phyloP scores from a whole-genome alignment of 2,329 filamentous ascomycete genomes.

The Talaromyces amestolkiae region DNA sequence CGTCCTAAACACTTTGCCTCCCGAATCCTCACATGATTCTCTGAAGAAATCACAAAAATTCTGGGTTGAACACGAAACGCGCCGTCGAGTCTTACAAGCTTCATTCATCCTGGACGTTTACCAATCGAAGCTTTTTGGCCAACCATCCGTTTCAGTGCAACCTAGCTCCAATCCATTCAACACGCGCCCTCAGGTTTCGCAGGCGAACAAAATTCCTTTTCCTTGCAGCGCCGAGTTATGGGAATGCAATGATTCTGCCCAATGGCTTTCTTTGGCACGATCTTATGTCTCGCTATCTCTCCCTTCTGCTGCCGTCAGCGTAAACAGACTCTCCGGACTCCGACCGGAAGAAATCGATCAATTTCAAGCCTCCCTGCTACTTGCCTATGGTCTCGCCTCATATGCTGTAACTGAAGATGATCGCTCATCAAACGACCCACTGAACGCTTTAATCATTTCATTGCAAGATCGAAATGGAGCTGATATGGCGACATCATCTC shows the following conservation, averaged over 20 bases:
- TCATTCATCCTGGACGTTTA: constrained; percentile 35
- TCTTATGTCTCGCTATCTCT: constrained; percentile 21
- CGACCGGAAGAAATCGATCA: constrained; percentile 21
- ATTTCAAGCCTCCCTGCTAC: constrained; percentile 27
- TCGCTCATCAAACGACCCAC: constrained; percentile 12
- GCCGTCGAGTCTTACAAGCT: constrained; percentile 35
- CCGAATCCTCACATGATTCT: constrained; percentile 24
- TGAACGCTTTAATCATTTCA: constrained; percentile 19
- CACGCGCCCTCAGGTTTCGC: constrained; percentile 17
- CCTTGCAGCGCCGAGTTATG: constrained; percentile 34
- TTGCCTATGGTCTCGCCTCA: constrained; percentile 23
- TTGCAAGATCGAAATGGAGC: constrained; percentile 10
- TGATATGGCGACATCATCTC: constrained; percentile 1
- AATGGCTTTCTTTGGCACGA: constrained; percentile 29
- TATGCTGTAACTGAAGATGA: constrained; percentile 16
- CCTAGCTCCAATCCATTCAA: constrained; percentile 18
- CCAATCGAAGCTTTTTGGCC: constrained; percentile 33
- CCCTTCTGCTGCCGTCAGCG: constrained; percentile 19
- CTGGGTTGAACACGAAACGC: constrained; percentile 37
- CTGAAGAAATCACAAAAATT: constrained; percentile 32
- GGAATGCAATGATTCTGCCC: constrained; percentile 28
- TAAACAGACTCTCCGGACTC: constrained; percentile 15
- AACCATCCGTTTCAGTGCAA: constrained; percentile 31
- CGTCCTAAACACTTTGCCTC: constrained; percentile 28
- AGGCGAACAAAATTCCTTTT: constrained; percentile 28